A percentile compares a stretch with the other conserved stretches of the same genome.
Conservation (phyloP, 2,329 filamentous ascomycete genomes). For the Colletotrichum nymphaeae region DNA sequence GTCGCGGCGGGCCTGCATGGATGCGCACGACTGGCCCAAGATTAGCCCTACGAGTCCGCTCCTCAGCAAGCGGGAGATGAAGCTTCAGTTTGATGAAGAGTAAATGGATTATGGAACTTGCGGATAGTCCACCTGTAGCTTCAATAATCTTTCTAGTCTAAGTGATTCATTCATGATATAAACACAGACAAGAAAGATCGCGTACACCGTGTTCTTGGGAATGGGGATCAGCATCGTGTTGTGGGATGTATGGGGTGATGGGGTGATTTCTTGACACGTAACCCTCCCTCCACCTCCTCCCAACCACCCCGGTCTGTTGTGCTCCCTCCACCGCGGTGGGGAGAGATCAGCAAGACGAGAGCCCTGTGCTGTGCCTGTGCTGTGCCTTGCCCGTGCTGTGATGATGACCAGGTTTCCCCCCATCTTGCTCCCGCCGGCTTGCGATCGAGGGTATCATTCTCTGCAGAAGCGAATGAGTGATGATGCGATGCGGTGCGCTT, state of each 20-base stretch:
- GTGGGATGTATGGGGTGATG: slow-evolving; percentile 10
- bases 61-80: slow-evolving; percentile 51
- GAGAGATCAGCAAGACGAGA: slow-evolving; percentile 16
- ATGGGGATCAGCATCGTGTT: slow-evolving; percentile 6
- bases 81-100: slow-evolving; percentile 45
- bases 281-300: not conserved
- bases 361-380: slow-evolving; percentile 24
- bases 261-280: slow-evolving; percentile 2
- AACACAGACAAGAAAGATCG: not conserved
- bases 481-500: not conserved
- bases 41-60: slow-evolving; percentile 52
- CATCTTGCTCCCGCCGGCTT: not conserved
- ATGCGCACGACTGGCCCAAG: slow-evolving; percentile 62
- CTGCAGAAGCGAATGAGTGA: not conserved
- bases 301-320: not conserved
- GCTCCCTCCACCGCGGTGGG: not conserved
- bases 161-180: not conserved
- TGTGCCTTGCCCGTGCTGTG: slow-evolving; percentile 7
- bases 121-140: not conserved
- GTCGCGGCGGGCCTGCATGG: slow-evolving; percentile 63
- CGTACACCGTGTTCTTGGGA: not conserved
- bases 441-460: slow-evolving; percentile 3
- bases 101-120: slow-evolving; percentile 9
- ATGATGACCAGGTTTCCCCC: not conserved
- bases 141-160: not conserved